Conservation (phyloP, 139 green algal genomes). For the Chlamydomonas eustigma region DNA sequence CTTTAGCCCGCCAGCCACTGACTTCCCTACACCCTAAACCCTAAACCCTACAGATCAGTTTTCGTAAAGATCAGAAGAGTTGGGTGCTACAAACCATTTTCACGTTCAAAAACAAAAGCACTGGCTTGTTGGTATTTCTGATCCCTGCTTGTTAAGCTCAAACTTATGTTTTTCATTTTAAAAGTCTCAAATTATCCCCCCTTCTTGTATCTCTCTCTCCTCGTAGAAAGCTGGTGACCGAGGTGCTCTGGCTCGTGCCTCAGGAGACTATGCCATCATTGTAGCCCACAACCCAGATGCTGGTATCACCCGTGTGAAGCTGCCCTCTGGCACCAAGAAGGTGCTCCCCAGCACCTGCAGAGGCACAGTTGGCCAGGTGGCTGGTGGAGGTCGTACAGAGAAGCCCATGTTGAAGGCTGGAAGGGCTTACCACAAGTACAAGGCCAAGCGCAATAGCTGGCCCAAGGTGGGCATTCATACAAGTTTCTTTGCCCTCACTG, state of each 20-base stretch:
- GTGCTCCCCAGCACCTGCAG: constrained; percentile 88
- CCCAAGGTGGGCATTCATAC: constrained; percentile 34
- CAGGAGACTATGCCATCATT: constrained; percentile 96
- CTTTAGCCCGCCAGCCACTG: no score
- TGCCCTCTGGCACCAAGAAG: constrained; percentile 98
- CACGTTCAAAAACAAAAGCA: no score
- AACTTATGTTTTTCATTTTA: no score
- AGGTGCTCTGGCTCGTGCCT: constrained; percentile 85
- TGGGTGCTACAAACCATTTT: no score
- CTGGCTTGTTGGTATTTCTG: no score
- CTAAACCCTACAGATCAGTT: no score
- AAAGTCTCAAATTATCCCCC: background rate
- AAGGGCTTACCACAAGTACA: constrained; percentile 94
- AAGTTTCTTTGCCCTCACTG: background rate
- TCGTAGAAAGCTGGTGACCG: constrained; percentile 86
- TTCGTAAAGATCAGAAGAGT: no score
- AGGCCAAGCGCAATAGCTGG: constrained; percentile 60
- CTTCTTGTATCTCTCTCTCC: background rate
- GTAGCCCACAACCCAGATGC: constrained; percentile 97
- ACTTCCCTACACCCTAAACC: no score
- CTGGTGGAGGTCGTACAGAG: constrained; percentile 96
- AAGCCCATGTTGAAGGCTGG: constrained; percentile 99
- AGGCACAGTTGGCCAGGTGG: constrained; percentile 93
- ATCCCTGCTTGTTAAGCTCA: no score
- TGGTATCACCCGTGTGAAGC: constrained; percentile 97